Evolutionary conservation across 176 grass and related monocot species (phyloP), one percentile per base, ranked within the genome.

Genomic region (Avena insularis): DNA sequence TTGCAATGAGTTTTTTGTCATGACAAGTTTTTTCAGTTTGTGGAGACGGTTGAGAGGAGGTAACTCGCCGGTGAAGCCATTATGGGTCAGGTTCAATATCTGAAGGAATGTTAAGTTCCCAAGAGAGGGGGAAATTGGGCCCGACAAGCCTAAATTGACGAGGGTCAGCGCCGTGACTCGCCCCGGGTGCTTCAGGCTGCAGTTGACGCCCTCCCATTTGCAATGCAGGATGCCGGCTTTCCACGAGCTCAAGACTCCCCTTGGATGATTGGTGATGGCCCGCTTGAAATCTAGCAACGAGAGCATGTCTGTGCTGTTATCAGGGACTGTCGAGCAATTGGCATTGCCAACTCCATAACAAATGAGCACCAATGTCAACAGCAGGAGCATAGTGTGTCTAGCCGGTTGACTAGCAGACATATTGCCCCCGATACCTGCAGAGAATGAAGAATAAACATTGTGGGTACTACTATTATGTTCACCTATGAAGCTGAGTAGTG

Each of bases 1-100:
- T 38, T 38, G 36, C 36, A 38, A 38, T 4, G 36, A 38, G 36
- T 38, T 38, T 38, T 38, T 38, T 38, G 36, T 38, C 4, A 71
- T 6, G 0, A 1, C 2, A 43, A 71, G 67, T 2, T 1, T 0
- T 1, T 43, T 0, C 15, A 71, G 5, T 9, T 8, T 38, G 6
- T 36, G 25, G 36, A 20, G 35, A 6, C 0, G 1, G 65, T 69
- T 38, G 1, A 69, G 6, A 9, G 14, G 12, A 1, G 65, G 63
- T 4, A 69, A 19, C 31, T 7, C 1, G 1, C 65, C 65, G 17
- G 1, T 6, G 27, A 68, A 68, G 65, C 6, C 6, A 3, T 68
- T 16, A 0, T 8, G 14, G 31, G 16, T 38, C 1, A 69, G 65
- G 6, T 69, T 3, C 2, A 69, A 33, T 17, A 1, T 17, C 1